These are phyloP conservation scores for Boletus huronensis DNA, from an alignment of 768 basidiomycete genomes.

Conservation along the genomic window DNA sequence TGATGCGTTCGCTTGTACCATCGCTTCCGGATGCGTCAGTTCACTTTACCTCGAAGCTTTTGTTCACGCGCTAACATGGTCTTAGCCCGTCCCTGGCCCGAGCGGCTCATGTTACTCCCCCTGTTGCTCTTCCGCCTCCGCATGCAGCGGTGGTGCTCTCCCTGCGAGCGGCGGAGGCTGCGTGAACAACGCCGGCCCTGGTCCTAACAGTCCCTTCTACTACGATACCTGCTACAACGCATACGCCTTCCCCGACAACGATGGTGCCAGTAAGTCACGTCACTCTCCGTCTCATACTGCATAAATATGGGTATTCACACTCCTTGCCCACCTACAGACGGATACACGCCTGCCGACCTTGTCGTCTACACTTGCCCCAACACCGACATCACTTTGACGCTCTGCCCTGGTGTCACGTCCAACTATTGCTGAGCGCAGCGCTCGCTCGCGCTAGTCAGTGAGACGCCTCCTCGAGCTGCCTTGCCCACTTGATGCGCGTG, in stretches of 20 bases:
- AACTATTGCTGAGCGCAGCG: conserved; percentile 3
- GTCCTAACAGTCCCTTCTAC: conserved; percentile 31
- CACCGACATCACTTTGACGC: conserved; percentile 27
- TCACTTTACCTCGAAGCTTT: neutral
- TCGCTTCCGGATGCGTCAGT: conserved; percentile 31
- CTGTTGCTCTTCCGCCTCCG: conserved; percentile 28
- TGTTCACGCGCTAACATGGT: neutral
- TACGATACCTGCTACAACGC: conserved; percentile 27
- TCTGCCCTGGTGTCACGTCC: conserved; percentile 27
- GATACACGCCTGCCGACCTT: conserved; percentile 27
- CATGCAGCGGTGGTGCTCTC: conserved; percentile 29
- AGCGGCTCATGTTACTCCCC: conserved; percentile 25
- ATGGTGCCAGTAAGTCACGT: conserved; percentile 23
- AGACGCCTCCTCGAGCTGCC: neutral
- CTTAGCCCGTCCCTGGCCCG: conserved; percentile 30
- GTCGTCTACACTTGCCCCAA: conserved; percentile 30
- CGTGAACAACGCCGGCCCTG: conserved; percentile 25
- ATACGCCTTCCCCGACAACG: conserved; percentile 34
- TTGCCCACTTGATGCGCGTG: neutral
- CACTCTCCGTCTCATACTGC: neutral
- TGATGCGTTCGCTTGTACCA: conserved; percentile 32
- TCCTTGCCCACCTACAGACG: conserved; percentile 8
- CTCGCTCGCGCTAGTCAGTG: neutral
- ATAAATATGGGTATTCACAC: neutral
- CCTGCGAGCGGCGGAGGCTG: conserved; percentile 29